Conservation (phyloP, 345 rosid species). For the Odontarrhena argentea region DNA sequence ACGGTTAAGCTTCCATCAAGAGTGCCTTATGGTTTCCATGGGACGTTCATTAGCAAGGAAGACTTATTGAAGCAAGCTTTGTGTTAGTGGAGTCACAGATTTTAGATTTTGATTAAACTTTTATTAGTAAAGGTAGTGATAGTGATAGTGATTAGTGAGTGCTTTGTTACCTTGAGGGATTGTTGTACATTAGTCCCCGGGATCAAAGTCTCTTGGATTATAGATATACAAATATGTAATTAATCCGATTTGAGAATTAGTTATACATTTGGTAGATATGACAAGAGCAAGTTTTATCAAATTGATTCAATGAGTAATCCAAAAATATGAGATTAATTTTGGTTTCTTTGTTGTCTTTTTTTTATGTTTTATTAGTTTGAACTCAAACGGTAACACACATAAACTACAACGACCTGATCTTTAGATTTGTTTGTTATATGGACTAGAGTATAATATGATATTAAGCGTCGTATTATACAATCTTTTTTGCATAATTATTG, state of each 20-base stretch:
- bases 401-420: too few species aligned
- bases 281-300: too few species aligned
- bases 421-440: too few species aligned
- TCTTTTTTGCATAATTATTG: too few species aligned
- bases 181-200: conserved; percentile 59
- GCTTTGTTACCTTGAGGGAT: conserved; percentile 32
- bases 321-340: too few species aligned
- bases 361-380: too few species aligned
- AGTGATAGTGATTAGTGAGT: neutral
- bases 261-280: neutral
- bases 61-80: conserved; percentile 59
- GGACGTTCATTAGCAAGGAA: conserved; percentile 58
- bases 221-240: neutral
- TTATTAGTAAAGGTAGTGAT: neutral
- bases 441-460: too few species aligned
- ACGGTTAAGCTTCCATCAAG: conserved; percentile 68
- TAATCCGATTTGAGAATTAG: neutral
- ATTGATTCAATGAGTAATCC: too few species aligned
- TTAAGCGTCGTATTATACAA: too few species aligned
- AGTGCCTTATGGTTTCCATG: conserved; percentile 89
- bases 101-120: neutral
- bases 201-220: conserved; percentile 9
- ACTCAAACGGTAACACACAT: too few species aligned
- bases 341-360: too few species aligned
- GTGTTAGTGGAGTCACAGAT: neutral